Evolutionary conservation across 768 basidiomycete genomes (phyloP).

Genomic region (Neoboletus magnificus): DNA sequence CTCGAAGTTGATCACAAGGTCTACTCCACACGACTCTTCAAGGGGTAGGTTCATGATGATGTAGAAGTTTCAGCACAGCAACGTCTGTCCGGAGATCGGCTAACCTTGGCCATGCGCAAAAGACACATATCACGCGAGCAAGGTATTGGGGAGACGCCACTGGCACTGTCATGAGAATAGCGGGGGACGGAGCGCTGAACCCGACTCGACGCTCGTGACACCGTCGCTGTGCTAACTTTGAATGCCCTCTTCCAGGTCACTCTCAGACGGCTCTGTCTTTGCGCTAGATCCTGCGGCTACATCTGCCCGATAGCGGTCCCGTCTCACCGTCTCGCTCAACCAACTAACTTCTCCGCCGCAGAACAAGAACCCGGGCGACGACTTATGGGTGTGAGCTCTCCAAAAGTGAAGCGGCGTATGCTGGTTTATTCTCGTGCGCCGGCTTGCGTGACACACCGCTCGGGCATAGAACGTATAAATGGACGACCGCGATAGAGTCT

Average conservation of each 20-base stretch:
- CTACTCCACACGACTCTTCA: not conserved
- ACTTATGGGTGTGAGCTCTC: too few relatives aligned
- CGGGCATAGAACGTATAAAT: slow-evolving; percentile 14
- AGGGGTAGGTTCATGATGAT: too few relatives aligned
- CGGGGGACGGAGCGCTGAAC: not conserved
- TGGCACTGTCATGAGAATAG: slow-evolving; percentile 10
- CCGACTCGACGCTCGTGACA: not conserved
- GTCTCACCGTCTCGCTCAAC: not conserved
- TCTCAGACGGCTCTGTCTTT: not conserved
- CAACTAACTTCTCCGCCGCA: slow-evolving; percentile 6
- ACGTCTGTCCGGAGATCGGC: not conserved
- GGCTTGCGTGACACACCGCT: not conserved
- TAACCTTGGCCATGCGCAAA: not conserved
- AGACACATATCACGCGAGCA: not conserved
- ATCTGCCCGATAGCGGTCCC: not conserved
- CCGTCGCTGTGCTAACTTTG: not conserved
- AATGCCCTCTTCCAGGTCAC: too few relatives aligned
- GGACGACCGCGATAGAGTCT: not conserved
- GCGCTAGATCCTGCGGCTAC: not conserved
- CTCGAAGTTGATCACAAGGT: not conserved
- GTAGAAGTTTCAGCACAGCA: not conserved
- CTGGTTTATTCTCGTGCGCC: not conserved
- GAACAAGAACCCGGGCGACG: not conserved
- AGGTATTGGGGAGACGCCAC: not conserved
- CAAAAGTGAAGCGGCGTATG: too few relatives aligned